Evolutionary conservation across 2,329 filamentous ascomycete genomes (phyloP), one percentile per base, ranked within the genome.

Genomic region (Colletotrichum theobromicola): DNA sequence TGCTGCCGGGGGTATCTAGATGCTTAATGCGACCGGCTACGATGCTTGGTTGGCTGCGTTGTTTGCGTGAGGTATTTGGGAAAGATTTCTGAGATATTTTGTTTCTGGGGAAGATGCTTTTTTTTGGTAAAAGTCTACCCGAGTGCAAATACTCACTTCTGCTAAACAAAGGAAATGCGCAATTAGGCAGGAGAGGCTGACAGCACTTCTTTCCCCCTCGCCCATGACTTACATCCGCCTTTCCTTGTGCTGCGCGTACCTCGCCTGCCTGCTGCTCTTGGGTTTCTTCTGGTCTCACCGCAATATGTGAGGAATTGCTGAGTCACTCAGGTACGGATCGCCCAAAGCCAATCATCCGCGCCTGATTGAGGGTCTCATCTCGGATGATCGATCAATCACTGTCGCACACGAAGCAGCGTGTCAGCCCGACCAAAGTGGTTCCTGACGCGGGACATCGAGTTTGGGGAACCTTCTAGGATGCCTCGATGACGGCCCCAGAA

Each of bases 401-500:
- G 71, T 55, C 55, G 61, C 72, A 65, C 60, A 74, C 60, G 26
- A 70, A 65, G 71, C 64, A 61, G 34, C 57, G 18, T 26, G 42
- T 10, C 57, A 34, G 63, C 28, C 18, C 30, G n/a, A 50, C n/a
- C 42, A 21, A 66, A 53, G 28, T 26, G 63, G 35, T 34, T 65
- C 50, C 55, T 28, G 35, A 55, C 32, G 72, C 42, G 42, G 35
- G 37, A 15, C 13, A 16, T 35, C 21, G 60, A 30, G 58, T 65
- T 65, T 70, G 72, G 72, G 55, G 37, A 62, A 74, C 53, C 61
- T 35, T 24, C 70, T 15, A 68, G 72, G 42, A 26, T 32, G 10
- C 50, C 37, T 50, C 42, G 28, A 35, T 21, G 24, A 2, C 24
- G 18, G 53, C 26, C 32, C 61, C 32, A 46, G 53, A 61, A 55